Percentiles rank a stretch among this genome's conserved stretches.
phyloP scores from a whole-genome alignment of 169 alveolate species.

The Blepharisma undulans region DNA sequence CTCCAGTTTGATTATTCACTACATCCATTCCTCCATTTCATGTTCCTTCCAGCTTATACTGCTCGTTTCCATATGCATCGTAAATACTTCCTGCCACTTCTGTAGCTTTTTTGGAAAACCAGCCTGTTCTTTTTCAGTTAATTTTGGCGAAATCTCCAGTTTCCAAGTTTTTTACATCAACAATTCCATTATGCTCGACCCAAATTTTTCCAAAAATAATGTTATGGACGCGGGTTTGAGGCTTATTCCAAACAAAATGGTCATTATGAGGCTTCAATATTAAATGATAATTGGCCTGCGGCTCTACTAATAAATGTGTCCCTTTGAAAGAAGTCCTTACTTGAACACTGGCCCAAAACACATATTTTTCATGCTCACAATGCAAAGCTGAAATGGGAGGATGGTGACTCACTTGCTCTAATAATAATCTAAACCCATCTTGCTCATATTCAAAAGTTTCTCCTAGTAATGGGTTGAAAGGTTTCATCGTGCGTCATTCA shows the following conservation, averaged over 20 bases:
- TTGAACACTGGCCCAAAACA: slow-evolving; percentile 75
- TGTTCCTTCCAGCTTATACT: slow-evolving; percentile 41
- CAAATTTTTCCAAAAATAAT: slow-evolving; percentile 58
- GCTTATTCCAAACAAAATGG: slow-evolving; percentile 56
- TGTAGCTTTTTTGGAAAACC: slow-evolving; percentile 48
- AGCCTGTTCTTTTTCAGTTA: slow-evolving; percentile 45
- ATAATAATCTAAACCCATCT: slow-evolving; percentile 86
- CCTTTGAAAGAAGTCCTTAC: slow-evolving; percentile 88
- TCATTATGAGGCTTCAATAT: slow-evolving; percentile 51
- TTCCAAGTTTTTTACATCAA: slow-evolving; percentile 17
- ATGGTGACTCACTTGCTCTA: slow-evolving; percentile 94
- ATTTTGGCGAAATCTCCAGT: slow-evolving; percentile 41
- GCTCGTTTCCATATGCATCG: slow-evolving; percentile 29
- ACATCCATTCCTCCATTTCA: slow-evolving; percentile 45
- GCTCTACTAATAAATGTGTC: slow-evolving; percentile 78
- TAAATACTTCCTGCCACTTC: slow-evolving; percentile 50
- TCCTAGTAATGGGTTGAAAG: slow-evolving; percentile 95
- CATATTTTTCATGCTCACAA: slow-evolving; percentile 81
- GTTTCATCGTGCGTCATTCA: slow-evolving; percentile 90
- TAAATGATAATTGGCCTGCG: slow-evolving; percentile 40
- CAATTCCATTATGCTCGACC: slow-evolving; percentile 50
- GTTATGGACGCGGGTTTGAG: slow-evolving; percentile 53
- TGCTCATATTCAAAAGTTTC: slow-evolving; percentile 95
- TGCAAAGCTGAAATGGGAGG: slow-evolving; percentile 96
- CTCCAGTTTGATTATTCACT: not conserved